Conservation (phyloP, 768 basidiomycete genomes). For the Crassisporium funariophilum region DNA sequence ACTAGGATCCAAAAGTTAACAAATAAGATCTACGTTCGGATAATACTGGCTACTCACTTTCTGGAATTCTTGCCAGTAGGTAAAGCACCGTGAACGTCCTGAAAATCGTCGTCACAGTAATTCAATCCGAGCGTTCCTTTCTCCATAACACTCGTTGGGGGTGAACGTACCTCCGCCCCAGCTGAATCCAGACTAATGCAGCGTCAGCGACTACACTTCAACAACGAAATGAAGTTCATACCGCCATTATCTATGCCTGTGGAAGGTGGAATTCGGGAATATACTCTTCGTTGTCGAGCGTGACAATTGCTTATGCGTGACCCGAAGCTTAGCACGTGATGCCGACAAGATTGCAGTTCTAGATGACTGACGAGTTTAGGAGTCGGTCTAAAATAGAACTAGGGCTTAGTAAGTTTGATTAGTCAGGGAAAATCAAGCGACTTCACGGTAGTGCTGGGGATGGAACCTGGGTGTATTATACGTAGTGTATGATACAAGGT, state of each 20-base stretch:
- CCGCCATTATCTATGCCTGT: conserved; percentile 36
- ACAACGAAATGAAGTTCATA: conserved; percentile 31
- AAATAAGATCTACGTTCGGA: not conserved
- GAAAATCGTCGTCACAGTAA: conserved; percentile 2
- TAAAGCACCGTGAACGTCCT: conserved; percentile 88
- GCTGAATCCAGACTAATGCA: conserved; percentile 46
- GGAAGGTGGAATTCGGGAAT: conserved; percentile 17
- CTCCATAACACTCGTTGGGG: not conserved
- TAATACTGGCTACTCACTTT: conserved; percentile 44
- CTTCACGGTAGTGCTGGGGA: too few relatives aligned
- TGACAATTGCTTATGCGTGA: conserved; percentile 5
- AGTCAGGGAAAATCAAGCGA: too few relatives aligned
- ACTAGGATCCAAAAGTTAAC: conserved; percentile 45
- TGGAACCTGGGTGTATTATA: too few relatives aligned
- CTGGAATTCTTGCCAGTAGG: conserved; percentile 90
- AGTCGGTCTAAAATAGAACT: too few relatives aligned
- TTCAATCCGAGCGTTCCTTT: not conserved
- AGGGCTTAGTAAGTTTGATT: too few relatives aligned
- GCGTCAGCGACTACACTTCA: too few relatives aligned
- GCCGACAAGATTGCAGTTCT: not conserved
- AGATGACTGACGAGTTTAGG: too few relatives aligned
- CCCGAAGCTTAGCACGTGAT: not conserved
- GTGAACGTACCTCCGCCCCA: conserved; percentile 42
- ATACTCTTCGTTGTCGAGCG: conserved; percentile 4
- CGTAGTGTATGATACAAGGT: too few relatives aligned